Conservation (phyloP, 2,329 filamentous ascomycete species). For the Immersiporthe knoxdaviesiana region DNA sequence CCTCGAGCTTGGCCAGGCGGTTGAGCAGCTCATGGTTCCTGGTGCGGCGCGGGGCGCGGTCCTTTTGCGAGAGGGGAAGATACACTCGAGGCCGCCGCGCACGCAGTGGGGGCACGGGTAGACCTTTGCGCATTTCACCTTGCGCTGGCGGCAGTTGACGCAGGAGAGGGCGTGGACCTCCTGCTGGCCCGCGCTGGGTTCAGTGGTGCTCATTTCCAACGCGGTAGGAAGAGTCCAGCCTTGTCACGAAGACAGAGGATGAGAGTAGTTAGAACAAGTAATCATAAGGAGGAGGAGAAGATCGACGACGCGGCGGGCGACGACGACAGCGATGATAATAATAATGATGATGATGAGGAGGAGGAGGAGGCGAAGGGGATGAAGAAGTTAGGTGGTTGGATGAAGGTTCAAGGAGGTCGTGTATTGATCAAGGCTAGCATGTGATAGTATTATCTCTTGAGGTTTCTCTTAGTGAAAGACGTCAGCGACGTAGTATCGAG, state of each 20-base stretch:
- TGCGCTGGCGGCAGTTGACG: constrained; percentile 64
- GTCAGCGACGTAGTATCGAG: not conserved
- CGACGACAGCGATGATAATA: not conserved
- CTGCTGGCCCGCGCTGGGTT: constrained; percentile 2
- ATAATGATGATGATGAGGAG: not conserved
- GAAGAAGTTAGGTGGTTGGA: not conserved
- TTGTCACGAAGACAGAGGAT: not conserved
- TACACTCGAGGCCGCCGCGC: constrained; percentile 51
- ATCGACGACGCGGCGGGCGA: not conserved
- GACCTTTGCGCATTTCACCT: constrained; percentile 62
- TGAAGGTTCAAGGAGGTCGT: not conserved
- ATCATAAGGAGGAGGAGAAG: not conserved
- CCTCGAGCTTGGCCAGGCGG: constrained; percentile 49
- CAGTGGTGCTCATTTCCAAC: constrained; percentile 24
- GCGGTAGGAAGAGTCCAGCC: not conserved
- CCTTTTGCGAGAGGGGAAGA: constrained; percentile 51
- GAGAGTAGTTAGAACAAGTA: not conserved
- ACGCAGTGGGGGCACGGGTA: constrained; percentile 60
- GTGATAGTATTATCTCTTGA: not conserved
- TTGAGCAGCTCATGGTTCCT: constrained; percentile 49
- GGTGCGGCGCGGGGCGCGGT: constrained; percentile 44
- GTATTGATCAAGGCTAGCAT: not conserved
- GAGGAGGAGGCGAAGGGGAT: too few relatives aligned
- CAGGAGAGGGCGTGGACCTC: constrained; percentile 47
- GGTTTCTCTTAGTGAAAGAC: not conserved